Percentiles rank a stretch among this genome's conserved stretches.
phyloP scores from a whole-genome alignment of 768 basidiomycete genomes.

The Tulasnella sp. region DNA sequence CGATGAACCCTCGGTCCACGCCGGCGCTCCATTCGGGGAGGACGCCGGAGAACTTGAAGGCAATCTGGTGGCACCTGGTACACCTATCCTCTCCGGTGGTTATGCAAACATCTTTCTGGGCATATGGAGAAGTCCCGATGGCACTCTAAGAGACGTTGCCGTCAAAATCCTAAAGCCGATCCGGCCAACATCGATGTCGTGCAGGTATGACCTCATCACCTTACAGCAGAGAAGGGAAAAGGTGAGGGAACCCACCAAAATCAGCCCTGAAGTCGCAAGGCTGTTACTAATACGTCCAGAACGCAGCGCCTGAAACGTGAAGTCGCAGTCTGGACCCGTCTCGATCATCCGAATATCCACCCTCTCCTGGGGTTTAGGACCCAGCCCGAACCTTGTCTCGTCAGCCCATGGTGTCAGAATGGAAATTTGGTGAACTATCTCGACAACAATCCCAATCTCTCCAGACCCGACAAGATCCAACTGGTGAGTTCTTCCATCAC shows the following conservation, averaged over 20 bases:
- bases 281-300: background rate
- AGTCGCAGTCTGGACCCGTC: background rate
- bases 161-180: constrained; percentile 84
- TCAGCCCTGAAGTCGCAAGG: too few species aligned
- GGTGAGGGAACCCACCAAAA: background rate
- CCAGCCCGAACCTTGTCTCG: background rate
- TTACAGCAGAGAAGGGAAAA: background rate
- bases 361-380: background rate
- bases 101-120: background rate
- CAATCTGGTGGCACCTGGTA: background rate
- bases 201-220: background rate
- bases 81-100: background rate
- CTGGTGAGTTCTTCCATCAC: background rate
- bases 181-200: constrained; percentile 57
- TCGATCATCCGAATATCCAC: background rate
- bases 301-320: background rate
- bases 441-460: background rate
- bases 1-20: too few species aligned
- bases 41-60: background rate
- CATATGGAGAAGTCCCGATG: background rate
- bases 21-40: too few species aligned
- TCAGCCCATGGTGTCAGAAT: background rate
- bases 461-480: background rate
- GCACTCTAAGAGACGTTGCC: constrained; percentile 94
- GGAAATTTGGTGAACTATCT: background rate